These are phyloP conservation scores for Phytophthora nicotianae DNA, from an alignment of 352 stramenopile species.

Conservation along the genomic window DNA sequence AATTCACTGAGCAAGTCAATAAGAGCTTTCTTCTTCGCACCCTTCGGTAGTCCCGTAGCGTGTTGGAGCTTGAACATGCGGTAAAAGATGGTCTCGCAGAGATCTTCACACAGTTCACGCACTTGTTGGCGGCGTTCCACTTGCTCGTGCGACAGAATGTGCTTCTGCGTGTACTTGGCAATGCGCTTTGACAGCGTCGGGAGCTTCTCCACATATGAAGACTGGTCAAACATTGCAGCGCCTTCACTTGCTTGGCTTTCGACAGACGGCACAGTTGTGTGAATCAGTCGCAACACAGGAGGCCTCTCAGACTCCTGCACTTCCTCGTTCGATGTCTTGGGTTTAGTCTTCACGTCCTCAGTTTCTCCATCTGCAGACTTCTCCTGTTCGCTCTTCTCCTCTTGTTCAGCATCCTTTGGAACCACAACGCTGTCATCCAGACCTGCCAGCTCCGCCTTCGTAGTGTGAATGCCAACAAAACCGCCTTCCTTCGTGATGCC, in stretches of 20 bases:
- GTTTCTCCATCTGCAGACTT: conserved; percentile 6
- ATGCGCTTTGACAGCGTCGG: conserved; percentile 69
- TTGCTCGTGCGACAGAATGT: conserved; percentile 68
- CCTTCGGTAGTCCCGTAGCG: conserved; percentile 88
- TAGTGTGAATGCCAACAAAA: conserved; percentile 75
- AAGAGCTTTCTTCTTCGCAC: conserved; percentile 97
- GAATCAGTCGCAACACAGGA: conserved; percentile 30
- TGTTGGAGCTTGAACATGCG: conserved; percentile 91
- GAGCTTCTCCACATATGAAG: conserved; percentile 59
- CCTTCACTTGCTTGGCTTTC: conserved; percentile 5
- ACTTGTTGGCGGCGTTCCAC: conserved; percentile 76
- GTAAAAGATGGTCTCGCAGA: conserved; percentile 95
- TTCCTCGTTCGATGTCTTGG: conserved; percentile 12
- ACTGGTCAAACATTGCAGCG: conserved; percentile 8
- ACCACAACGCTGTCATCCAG: conserved; percentile 55
- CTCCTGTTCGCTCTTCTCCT: conserved; percentile 28
- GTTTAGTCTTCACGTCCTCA: conserved; percentile 17
- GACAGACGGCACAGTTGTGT: conserved; percentile 11
- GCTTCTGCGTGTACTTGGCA: conserved; percentile 67
- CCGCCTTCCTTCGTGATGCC: conserved; percentile 84
- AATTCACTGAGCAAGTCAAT: conserved; percentile 94
- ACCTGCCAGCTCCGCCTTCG: conserved; percentile 63
- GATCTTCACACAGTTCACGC: conserved; percentile 80
- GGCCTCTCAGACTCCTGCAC: conserved; percentile 19
- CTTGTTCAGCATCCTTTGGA: conserved; percentile 33